A percentile compares a stretch with the other conserved stretches of the same genome.
Evolutionary conservation across 164 flowering plant species (phyloP).

Genomic region (Umbilicus rupestris): DNA sequence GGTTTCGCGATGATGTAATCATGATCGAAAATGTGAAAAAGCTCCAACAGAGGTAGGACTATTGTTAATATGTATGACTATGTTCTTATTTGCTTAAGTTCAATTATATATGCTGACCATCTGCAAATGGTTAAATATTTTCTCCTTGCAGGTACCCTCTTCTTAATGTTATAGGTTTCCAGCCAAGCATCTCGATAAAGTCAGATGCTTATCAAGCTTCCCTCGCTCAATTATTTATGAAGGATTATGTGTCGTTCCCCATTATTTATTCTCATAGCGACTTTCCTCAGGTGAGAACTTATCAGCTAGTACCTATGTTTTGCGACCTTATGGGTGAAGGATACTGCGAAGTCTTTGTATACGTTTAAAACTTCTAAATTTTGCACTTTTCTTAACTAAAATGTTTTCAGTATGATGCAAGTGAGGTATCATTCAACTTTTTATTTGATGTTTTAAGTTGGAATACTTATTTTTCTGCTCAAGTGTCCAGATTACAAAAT

Average conservation of each 20-base stretch:
- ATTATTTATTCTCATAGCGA: conserved; percentile 41
- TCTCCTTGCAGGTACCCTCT: conserved; percentile 45
- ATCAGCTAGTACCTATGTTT: background rate
- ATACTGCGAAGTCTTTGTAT: background rate
- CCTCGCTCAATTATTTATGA: conserved; percentile 34
- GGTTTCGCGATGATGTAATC: conserved; percentile 14
- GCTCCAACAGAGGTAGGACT: conserved; percentile 68
- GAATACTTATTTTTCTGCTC: too few relatives aligned
- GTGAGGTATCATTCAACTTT: too few relatives aligned
- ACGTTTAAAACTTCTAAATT: background rate
- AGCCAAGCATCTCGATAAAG: conserved; percentile 23
- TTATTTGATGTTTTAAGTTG: too few relatives aligned
- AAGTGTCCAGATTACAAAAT: too few relatives aligned
- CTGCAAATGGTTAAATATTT: background rate
- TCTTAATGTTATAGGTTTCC: conserved; percentile 52
- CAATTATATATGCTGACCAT: background rate
- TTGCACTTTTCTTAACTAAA: background rate
- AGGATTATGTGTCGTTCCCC: conserved; percentile 65
- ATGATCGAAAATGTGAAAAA: conserved; percentile 51
- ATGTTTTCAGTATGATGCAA: background rate
- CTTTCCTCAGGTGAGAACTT: conserved; percentile 40
- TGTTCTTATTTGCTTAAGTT: conserved; percentile 1
- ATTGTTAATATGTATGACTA: background rate
- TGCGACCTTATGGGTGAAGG: background rate
- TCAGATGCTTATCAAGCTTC: conserved; percentile 19